phyloP scores from a whole-genome alignment of 768 basidiomycete species.

The Suillus sp. region DNA sequence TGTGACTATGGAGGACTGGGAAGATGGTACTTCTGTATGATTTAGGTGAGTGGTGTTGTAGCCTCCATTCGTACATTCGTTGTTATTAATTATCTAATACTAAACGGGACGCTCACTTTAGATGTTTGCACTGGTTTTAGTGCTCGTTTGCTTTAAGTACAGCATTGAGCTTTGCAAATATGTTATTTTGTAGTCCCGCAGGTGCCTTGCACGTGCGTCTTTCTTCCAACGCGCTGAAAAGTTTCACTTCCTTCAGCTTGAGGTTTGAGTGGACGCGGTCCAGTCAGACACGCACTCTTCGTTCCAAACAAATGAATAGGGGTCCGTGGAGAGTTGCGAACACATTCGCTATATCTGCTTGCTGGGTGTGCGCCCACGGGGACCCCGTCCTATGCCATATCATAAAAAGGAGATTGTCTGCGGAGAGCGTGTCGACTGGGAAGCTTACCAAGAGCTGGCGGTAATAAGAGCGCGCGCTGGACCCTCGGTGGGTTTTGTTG shows the following conservation, averaged over 20 bases:
- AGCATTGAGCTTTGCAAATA: not conserved
- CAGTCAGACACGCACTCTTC: not conserved
- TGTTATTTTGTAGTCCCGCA: not conserved
- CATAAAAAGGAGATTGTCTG: no score
- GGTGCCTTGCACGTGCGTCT: not conserved
- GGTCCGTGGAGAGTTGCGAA: not conserved
- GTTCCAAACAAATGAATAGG: not conserved
- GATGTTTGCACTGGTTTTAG: not conserved
- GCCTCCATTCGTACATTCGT: not conserved
- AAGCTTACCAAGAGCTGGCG: no score
- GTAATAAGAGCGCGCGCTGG: no score
- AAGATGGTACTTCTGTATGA: slow-evolving; percentile 31
- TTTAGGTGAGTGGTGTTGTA: not conserved
- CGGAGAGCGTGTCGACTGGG: no score
- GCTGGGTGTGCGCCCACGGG: no score
- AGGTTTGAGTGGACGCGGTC: not conserved
- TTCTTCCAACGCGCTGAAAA: not conserved
- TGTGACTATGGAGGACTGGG: slow-evolving; percentile 32
- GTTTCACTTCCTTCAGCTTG: not conserved
- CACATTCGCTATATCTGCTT: not conserved
- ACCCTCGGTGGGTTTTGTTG: no score
- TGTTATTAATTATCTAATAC: not conserved
- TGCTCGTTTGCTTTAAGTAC: not conserved
- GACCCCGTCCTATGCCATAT: no score
- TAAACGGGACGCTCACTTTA: not conserved